Evolutionary conservation across 441 rosid species (phyloP).

Genomic region (Adansonia madagascariensis): DNA sequence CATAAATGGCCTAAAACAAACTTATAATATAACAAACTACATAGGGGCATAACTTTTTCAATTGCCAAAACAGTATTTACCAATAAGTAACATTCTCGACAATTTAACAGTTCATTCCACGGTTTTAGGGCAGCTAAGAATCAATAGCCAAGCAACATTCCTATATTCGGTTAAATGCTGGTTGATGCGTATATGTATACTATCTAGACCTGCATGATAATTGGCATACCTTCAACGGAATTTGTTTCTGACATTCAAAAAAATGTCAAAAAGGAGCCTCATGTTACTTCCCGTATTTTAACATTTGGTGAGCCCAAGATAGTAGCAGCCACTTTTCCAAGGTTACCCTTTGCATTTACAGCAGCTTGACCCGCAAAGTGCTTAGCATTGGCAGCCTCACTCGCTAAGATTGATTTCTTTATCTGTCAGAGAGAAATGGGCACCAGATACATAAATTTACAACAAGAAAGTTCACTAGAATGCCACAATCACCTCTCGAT

Average conservation of each 20-base stretch:
- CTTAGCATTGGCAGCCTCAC: constrained; percentile 60
- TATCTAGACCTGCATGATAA: background rate
- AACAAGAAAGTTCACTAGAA: constrained; percentile 3
- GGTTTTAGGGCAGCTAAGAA: background rate
- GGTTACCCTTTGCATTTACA: constrained; percentile 60
- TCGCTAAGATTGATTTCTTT: constrained; percentile 58
- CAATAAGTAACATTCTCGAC: background rate
- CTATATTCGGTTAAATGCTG: background rate
- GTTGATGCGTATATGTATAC: background rate
- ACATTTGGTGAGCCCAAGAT: constrained; percentile 50
- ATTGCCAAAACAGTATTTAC: background rate
- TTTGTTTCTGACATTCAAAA: background rate
- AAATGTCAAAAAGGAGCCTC: constrained; percentile 26
- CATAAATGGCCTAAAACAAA: background rate
- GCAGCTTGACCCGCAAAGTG: constrained; percentile 53
- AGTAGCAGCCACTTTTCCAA: constrained; percentile 62
- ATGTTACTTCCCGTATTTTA: constrained; percentile 44
- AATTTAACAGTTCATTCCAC: background rate
- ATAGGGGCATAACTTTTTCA: background rate
- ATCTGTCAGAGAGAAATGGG: constrained; percentile 47
- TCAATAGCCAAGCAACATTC: background rate
- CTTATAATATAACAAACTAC: background rate
- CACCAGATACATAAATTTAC: background rate
- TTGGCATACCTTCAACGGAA: constrained; percentile 33
- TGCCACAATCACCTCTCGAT: background rate